Evolutionary conservation across 306 rosid genomes (phyloP).

Genomic region (Castanopsis chinensis): DNA sequence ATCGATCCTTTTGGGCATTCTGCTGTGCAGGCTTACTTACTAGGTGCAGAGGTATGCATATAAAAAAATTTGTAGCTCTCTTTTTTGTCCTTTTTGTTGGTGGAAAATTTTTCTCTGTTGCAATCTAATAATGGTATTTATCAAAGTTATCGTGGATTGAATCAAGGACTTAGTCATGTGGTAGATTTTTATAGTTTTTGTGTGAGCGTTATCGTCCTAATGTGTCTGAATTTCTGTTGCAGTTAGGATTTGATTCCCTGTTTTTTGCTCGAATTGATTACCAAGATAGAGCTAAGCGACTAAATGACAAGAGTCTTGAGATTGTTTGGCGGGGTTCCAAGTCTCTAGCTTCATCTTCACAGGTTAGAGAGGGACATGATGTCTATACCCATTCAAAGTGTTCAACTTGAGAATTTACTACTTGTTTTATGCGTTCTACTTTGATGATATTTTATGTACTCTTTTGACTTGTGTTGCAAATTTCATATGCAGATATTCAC

Average conservation of each 20-base stretch:
- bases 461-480: slow-evolving; percentile 14
- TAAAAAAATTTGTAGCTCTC: slow-evolving; percentile 5
- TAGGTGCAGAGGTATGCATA: slow-evolving; percentile 68
- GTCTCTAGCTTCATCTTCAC: slow-evolving; percentile 70
- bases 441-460: slow-evolving; percentile 1
- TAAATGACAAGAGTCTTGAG: slow-evolving; percentile 68
- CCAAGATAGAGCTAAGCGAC: slow-evolving; percentile 77
- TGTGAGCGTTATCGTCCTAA: background rate
- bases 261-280: slow-evolving; percentile 82
- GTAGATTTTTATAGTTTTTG: background rate
- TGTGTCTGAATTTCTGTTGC: slow-evolving; percentile 36
- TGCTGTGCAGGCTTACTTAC: slow-evolving; percentile 84
- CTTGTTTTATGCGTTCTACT: background rate
- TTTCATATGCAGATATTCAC: slow-evolving; percentile 66
- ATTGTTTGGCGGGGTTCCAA: slow-evolving; percentile 79
- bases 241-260: slow-evolving; percentile 81
- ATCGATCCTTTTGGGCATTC: slow-evolving; percentile 86
- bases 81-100: background rate
- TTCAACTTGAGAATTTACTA: background rate
- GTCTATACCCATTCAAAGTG: background rate
- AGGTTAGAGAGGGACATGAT: slow-evolving; percentile 45
- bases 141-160: background rate
- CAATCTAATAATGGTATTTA: background rate
- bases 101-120: slow-evolving; percentile 6
- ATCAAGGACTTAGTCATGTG: background rate